Conservation (phyloP, 495 filamentous ascomycete species). For the Hypoxylon subgilvum region DNA sequence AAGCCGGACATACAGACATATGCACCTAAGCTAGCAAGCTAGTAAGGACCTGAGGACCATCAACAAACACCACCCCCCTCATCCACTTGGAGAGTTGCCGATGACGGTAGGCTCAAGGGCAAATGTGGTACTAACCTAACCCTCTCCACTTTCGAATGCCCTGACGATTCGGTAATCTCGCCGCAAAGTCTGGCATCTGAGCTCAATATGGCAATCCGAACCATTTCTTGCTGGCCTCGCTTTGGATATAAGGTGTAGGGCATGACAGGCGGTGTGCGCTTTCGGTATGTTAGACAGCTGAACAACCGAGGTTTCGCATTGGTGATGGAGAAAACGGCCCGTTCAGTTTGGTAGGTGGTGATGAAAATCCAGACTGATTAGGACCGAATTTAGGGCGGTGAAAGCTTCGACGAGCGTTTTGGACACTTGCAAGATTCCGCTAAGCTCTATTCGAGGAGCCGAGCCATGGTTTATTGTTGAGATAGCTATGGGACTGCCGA, state of each 20-base stretch:
- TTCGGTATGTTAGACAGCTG: neutral
- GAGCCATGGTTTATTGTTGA: no score
- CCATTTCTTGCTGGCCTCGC: constrained; percentile 11
- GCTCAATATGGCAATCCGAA: constrained; percentile 5
- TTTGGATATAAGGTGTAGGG: constrained; percentile 1
- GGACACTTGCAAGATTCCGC: neutral
- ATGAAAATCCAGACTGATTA: neutral
- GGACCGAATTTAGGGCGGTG: neutral
- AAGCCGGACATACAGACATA: neutral
- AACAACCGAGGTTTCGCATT: constrained; percentile 4
- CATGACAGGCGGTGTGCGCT: constrained; percentile 14
- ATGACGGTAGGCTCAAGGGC: constrained; percentile 25
- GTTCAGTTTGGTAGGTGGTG: no score
- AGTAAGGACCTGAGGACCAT: no score
- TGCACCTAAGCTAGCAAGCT: no score
- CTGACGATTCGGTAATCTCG: constrained; percentile 34
- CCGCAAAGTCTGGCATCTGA: constrained; percentile 6
- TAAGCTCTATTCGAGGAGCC: neutral
- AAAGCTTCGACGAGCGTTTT: constrained; percentile 1
- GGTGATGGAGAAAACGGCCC: constrained; percentile 3
- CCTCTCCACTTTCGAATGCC: constrained; percentile 28
- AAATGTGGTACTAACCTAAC: constrained; percentile 37
- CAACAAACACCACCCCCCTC: constrained; percentile 19
- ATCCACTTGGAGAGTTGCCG: constrained; percentile 26
- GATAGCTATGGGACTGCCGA: no score